Conservation (phyloP, 192 early-diverging fungal genomes). For the Coemansia sp. region DNA sequence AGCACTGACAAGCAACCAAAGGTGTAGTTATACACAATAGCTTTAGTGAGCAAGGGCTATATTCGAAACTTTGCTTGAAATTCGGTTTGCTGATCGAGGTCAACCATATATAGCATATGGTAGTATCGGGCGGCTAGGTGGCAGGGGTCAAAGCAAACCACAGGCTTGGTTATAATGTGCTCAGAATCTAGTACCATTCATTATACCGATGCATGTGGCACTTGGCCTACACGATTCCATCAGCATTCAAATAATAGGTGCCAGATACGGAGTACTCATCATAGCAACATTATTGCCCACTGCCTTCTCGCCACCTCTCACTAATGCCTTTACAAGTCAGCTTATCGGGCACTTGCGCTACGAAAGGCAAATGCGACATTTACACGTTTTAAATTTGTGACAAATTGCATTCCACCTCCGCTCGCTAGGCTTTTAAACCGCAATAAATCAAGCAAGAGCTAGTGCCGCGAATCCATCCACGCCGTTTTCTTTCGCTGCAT, state of each 20-base stretch:
- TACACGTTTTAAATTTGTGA: neutral
- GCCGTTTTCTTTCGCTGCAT: neutral
- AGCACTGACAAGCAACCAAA: neutral
- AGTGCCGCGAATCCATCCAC: neutral
- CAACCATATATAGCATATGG: neutral
- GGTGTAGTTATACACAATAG: neutral
- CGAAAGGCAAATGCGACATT: neutral
- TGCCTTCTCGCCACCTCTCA: neutral
- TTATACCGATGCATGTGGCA: constrained; percentile 12
- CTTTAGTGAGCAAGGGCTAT: neutral
- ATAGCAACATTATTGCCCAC: constrained; percentile 15
- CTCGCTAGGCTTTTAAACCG: neutral
- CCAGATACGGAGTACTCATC: constrained; percentile 56
- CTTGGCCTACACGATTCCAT: neutral
- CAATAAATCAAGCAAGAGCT: neutral
- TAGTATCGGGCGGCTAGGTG: neutral
- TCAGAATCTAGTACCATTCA: constrained; percentile 44
- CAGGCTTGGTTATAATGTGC: constrained; percentile 2
- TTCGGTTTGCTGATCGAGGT: neutral
- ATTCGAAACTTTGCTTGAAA: neutral
- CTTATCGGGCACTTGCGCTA: neutral
- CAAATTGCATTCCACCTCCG: neutral
- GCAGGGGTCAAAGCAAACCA: neutral
- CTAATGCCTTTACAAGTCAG: neutral
- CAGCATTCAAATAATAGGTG: constrained; percentile 61